Percentiles rank a stretch among this genome's conserved stretches.
Conservation (phyloP, 2,329 filamentous ascomycete species). For the Exophiala sp. region DNA sequence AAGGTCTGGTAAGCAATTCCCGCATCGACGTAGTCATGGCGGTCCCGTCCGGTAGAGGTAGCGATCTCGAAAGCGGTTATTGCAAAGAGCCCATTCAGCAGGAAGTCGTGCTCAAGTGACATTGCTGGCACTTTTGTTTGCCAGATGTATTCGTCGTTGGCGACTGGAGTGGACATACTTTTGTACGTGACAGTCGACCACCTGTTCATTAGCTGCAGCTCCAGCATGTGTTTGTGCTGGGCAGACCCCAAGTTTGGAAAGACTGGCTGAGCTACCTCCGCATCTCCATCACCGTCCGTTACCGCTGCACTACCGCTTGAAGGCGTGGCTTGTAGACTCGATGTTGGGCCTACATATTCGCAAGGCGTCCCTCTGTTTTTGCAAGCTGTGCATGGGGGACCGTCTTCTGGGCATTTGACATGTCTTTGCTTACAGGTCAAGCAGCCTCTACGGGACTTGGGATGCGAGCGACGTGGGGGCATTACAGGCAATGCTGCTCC, state of each 20-base stretch:
- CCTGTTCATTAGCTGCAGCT: conserved; percentile 28
- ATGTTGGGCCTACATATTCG: conserved; percentile 3
- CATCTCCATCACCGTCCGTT: neutral
- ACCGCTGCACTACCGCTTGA: neutral
- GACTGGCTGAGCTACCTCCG: neutral
- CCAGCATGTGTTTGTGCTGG: conserved; percentile 14
- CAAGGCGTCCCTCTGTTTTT: conserved; percentile 6
- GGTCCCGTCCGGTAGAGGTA: neutral
- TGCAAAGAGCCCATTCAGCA: conserved; percentile 20
- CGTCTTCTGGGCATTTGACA: conserved; percentile 16
- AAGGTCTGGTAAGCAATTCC: conserved; percentile 18
- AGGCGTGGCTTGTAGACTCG: neutral
- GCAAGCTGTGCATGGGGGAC: conserved; percentile 15
- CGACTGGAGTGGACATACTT: conserved; percentile 16
- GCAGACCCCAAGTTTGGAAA: neutral
- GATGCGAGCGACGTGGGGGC: conserved; percentile 14
- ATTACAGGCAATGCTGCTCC: neutral
- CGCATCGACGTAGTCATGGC: conserved; percentile 11
- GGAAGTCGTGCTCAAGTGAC: conserved; percentile 16
- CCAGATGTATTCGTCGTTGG: conserved; percentile 19
- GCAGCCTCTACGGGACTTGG: conserved; percentile 17
- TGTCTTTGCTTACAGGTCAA: conserved; percentile 11
- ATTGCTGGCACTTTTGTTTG: conserved; percentile 13
- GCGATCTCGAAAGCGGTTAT: conserved; percentile 20
- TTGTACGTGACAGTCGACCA: conserved; percentile 24